Evolutionary conservation across 2,329 filamentous ascomycete species (phyloP), one percentile per base, ranked within the genome.

Genomic region (Cytospora paraplurivora): DNA sequence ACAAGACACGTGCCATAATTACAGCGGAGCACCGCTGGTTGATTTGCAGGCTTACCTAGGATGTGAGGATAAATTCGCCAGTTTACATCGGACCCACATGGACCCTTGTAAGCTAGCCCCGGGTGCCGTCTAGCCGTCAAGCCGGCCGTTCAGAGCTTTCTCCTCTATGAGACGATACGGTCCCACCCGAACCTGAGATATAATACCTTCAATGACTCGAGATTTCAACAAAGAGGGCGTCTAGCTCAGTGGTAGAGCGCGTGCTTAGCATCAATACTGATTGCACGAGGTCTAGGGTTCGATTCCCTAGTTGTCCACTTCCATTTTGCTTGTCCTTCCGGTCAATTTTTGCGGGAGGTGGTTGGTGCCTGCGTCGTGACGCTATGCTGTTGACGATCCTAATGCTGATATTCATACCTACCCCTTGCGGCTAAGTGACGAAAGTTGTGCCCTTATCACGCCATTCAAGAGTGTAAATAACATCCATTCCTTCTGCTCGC

Each of bases 231-330:
- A 44, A 49, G n/a, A 32, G 59, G 51, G 59, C 59, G 59, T 61
- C 59, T 61, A 61, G 59, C 59, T 61, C 59, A 61, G 55, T 61
- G 59, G 59, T 61, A 61, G 59, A 61, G 59, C 59, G 59, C 59
- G 59, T 53, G 59, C 59, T 61, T 61, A 61, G 59, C 59, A 61
- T 27, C 51, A 41, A 41, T 55, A 13, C 4, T 7, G 35, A 37
- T 13, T 61, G 59, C 59, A 53, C 59, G 59, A 61, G 59, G 59
- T 55, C 49, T 51, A 61, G 51, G 59, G 59, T 61, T 61, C 59
- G 59, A 61, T 61, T 51, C 59, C 59, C 51, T 61, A 51, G 59
- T 61, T 51, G 58, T 60, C 58, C 58, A 60, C 50, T 15, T 27
- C 1, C 11, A 47, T 17, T 27, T 59, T 33, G 8, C 12, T 41